Conservation (phyloP, 169 alveolate genomes). For the Plasmodium gonderi region DNA sequence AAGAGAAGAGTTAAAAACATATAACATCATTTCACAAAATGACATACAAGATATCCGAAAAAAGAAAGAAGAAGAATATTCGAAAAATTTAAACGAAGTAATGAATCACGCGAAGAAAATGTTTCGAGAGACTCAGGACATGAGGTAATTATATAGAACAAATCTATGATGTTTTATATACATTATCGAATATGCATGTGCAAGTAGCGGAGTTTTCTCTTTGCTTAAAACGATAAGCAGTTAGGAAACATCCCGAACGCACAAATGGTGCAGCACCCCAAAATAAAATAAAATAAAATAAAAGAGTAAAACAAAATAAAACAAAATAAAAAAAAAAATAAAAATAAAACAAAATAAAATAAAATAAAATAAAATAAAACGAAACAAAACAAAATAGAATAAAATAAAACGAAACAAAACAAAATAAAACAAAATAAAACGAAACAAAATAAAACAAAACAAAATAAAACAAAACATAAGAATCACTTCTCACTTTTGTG, state of each 20-base stretch:
- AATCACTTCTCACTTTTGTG: neutral
- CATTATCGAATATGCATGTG: neutral
- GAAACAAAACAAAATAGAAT: too few relatives aligned
- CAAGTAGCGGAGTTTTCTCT: neutral
- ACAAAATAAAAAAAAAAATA: too few relatives aligned
- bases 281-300: too few relatives aligned
- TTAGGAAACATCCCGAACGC: too few relatives aligned
- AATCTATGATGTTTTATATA: neutral
- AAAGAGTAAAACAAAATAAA: too few relatives aligned
- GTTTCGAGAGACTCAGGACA: slow-evolving; percentile 37
- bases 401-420: too few relatives aligned
- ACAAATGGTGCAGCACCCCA: too few relatives aligned
- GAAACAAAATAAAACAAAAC: too few relatives aligned
- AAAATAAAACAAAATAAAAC: too few relatives aligned
- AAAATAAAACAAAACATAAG: too few relatives aligned
- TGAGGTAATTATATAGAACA: slow-evolving; percentile 29
- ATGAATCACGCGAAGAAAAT: slow-evolving; percentile 33
- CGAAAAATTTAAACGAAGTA: slow-evolving; percentile 56
- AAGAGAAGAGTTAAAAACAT: neutral
- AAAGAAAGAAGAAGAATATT: slow-evolving; percentile 33
- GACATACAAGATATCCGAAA: slow-evolving; percentile 5
- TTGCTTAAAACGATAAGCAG: neutral
- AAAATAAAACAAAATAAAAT: too few relatives aligned
- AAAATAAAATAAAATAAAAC: too few relatives aligned
- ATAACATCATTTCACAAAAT: neutral